Conservation (phyloP, 2,329 filamentous ascomycete species). For the Fusarium nanum region DNA sequence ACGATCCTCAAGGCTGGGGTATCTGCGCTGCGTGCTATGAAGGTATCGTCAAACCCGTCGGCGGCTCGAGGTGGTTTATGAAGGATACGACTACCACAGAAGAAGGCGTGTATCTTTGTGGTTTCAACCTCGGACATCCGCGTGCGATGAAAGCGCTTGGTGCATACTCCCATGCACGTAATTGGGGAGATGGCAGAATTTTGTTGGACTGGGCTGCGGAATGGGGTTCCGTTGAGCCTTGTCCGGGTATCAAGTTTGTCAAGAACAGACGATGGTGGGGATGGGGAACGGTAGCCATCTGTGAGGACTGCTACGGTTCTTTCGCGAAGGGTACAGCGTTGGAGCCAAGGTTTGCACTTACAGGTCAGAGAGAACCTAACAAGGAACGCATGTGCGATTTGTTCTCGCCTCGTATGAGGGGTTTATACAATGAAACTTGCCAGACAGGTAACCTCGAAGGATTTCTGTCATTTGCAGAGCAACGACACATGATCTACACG, state of each 20-base stretch:
- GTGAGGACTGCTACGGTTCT: slow-evolving; percentile 52
- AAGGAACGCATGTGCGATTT: slow-evolving; percentile 51
- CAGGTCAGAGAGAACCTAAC: slow-evolving; percentile 31
- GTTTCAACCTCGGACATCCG: slow-evolving; percentile 50
- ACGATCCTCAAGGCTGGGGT: slow-evolving; percentile 49
- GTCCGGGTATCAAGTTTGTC: slow-evolving; percentile 26
- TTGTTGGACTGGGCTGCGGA: slow-evolving; percentile 47
- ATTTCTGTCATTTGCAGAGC: slow-evolving; percentile 45
- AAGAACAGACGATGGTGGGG: slow-evolving; percentile 48
- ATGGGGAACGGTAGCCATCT: slow-evolving; percentile 52
- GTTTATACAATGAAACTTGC: slow-evolving; percentile 49
- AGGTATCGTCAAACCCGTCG: slow-evolving; percentile 48
- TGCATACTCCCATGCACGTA: slow-evolving; percentile 45
- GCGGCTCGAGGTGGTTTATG: slow-evolving; percentile 48
- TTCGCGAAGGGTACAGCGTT: slow-evolving; percentile 48
- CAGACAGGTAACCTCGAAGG: slow-evolving; percentile 34
- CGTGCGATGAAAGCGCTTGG: slow-evolving; percentile 44
- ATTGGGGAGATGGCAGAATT: slow-evolving; percentile 40
- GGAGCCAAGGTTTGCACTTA: slow-evolving; percentile 47
- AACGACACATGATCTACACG: slow-evolving; percentile 47
- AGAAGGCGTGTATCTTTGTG: slow-evolving; percentile 46
- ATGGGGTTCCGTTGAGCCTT: slow-evolving; percentile 49
- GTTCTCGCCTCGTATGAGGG: slow-evolving; percentile 54
- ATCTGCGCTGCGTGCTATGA: slow-evolving; percentile 54
- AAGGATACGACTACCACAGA: slow-evolving; percentile 27